Percentiles rank a stretch among this genome's conserved stretches.
phyloP scores from a whole-genome alignment of 305 asterid genomes.

The Rubia balearica region DNA sequence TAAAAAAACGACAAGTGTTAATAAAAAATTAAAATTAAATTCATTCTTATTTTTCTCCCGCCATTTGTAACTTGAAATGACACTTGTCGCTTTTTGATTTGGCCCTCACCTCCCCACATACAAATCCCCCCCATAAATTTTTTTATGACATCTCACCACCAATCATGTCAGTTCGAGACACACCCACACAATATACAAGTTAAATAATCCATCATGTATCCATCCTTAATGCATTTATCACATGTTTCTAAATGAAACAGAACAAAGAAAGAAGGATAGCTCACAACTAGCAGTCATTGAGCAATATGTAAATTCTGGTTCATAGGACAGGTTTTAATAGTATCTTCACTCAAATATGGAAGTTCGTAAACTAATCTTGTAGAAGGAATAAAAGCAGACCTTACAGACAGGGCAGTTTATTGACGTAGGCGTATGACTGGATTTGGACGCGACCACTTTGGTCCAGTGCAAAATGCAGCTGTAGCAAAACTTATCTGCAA shows the following conservation, averaged over 20 bases:
- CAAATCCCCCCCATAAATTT: no score
- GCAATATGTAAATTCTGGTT: not conserved
- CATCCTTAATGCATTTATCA: not conserved
- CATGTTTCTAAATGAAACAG: not conserved
- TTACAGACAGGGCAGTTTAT: slow-evolving; percentile 70
- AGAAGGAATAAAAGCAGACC: slow-evolving; percentile 35
- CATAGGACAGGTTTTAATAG: no score
- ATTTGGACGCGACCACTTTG: slow-evolving; percentile 40
- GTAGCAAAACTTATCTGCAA: slow-evolving; percentile 78
- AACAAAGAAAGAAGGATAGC: not conserved
- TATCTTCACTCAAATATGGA: not conserved
- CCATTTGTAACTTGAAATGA: no score
- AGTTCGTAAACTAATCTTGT: not conserved
- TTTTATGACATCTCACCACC: no score
- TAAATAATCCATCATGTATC: not conserved
- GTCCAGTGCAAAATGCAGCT: slow-evolving; percentile 61
- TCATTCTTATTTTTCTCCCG: no score
- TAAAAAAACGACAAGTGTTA: no score
- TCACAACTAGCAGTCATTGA: not conserved
- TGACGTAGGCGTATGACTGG: slow-evolving; percentile 32
- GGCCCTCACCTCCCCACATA: no score
- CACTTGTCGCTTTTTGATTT: no score
- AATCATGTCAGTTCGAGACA: no score
- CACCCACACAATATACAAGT: not conserved
- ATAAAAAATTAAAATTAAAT: no score